Base-by-base conservation (phyloP, 108 stramenopile species). In the Skeletonema costatum region DNA sequence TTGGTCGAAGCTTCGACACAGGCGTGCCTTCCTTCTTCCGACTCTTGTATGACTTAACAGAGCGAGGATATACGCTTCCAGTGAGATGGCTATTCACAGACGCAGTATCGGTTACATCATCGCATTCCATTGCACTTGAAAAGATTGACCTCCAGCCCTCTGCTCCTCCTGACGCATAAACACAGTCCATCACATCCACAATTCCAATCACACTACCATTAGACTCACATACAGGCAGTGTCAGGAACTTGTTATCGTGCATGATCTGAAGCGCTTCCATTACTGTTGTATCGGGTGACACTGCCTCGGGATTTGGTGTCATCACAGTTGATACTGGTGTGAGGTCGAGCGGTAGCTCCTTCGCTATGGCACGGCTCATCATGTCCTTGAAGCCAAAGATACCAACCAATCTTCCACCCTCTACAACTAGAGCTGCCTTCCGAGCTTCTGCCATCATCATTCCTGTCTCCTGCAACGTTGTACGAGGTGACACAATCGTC, bases 161-260 rank as follows among this genome's bases (percentile, higher is more conserved):
- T 7, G 85, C 91, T n/a, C 93, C 94, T 25, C 94, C 94, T 59
- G 87, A 89, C 4, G 88, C 92, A 83, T 89, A 83, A 38, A 98
- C 88, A 56, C 97, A 84, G 71, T 97, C 97, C 97, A 98, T 97
- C 60, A 98, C 97, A 81, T 97, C 97, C 16, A 98, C 97, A 7
- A 97, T 64, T 46, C 98, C 98, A 68, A 97, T 74, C 63, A 98
- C 96, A 33, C 59, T 74, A 13, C 98, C 97, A 70, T 91, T 72
- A n/a, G 64, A 72, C 59, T 97, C 93, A 42, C 88, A 88, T 10
- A 98, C 97, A 38, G 98, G 98, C 48, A 98, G 84, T 11, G 93
- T 97, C 70, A 97, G 80, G 81, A 97, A 98, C 65, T 94, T 91
- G 83, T 96, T 89, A 42, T 98, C 97, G 69, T 95, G 96, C 96